Evolutionary conservation across 345 rosid genomes (phyloP).

Genomic region (Turnera subulata): DNA sequence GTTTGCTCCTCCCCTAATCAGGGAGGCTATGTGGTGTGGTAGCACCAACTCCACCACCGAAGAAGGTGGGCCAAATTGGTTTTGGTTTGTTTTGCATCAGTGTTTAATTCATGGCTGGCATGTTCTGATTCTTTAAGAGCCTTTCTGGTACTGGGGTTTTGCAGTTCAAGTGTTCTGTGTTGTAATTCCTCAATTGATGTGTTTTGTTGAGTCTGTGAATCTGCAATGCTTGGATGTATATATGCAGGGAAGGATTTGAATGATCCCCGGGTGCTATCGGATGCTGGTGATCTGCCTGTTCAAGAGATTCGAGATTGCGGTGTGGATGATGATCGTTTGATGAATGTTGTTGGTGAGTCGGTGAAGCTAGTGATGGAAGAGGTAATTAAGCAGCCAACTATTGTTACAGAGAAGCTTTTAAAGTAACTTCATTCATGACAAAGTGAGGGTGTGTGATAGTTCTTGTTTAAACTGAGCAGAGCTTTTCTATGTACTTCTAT

Average conservation of each 20-base stretch:
- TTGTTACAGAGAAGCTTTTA: no score
- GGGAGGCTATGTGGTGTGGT: constrained; percentile 99
- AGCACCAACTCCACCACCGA: constrained; percentile 94
- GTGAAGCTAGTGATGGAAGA: constrained; percentile 91
- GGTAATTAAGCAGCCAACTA: constrained; percentile 28
- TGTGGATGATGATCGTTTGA: constrained; percentile 86
- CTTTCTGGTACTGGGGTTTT: neutral
- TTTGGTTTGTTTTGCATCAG: no score
- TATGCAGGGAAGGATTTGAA: constrained; percentile 74
- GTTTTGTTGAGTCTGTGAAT: neutral
- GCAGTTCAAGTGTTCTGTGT: neutral
- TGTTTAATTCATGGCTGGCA: neutral
- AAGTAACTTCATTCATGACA: no score
- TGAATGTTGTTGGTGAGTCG: constrained; percentile 82
- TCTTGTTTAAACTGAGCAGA: no score
- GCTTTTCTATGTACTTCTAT: no score
- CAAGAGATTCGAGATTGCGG: constrained; percentile 98
- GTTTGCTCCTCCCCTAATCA: constrained; percentile 92
- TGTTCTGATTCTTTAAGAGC: neutral
- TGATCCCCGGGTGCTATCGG: constrained; percentile 87
- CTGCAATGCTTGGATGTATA: constrained; percentile 5
- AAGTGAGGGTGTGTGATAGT: no score
- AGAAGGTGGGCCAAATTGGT: no score
- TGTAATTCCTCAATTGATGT: neutral
- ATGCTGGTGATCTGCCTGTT: constrained; percentile 95